Base-by-base conservation (phyloP, 495 filamentous ascomycete genomes). In the Talaromyces nanjingensis region DNA sequence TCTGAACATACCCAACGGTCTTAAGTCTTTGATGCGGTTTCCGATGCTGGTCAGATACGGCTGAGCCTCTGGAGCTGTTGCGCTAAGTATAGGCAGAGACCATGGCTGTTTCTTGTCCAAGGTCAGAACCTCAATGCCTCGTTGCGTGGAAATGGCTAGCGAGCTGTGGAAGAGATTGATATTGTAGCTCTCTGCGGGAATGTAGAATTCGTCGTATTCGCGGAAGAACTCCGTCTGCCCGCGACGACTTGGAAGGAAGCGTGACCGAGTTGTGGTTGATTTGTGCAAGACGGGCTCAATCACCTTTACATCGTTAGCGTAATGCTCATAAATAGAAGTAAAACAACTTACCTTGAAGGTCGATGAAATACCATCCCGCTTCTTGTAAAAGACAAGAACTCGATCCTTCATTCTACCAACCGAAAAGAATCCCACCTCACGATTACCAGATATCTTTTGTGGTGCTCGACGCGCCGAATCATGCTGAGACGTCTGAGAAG, bases 161-260 rank as follows among this genome's bases (percentile, higher is more conserved):
- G 89, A 92, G 1, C 86, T 88, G 73, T 97, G 91, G 83, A 98
- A 98, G 55, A 99, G 85, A 76, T 97, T 97, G 69, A 99, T 90
- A 27, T 89, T 88, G 74, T 89, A 96, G 71, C 91, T 94, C 71
- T 99, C 94, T n/a, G 91, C 87, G 6, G 94, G 93, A 67, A 99
- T 93, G 76, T 97, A 99, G 76, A 99, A 99, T 62, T 97, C 93
- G 76, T 97, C 94, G 69, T 91, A 99, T 69, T 98, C 94, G 65
- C 96, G 87, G 86, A 97, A 98, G 72, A 93, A 94, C 69, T 98
- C 94, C 4, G 94, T 97, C 63, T 83, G 86, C 12, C 92, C 91
- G 27, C 82, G 83, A 39, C 78, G 78, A 1, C 84, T 77, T 31
- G 84, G 82, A 68, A 87, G 89, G 45, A 96, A 79, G 8, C 90